These are phyloP conservation scores for Chlamydomonas reinhardtii DNA, from an alignment of 163 green algal species.

Conservation along the genomic window DNA sequence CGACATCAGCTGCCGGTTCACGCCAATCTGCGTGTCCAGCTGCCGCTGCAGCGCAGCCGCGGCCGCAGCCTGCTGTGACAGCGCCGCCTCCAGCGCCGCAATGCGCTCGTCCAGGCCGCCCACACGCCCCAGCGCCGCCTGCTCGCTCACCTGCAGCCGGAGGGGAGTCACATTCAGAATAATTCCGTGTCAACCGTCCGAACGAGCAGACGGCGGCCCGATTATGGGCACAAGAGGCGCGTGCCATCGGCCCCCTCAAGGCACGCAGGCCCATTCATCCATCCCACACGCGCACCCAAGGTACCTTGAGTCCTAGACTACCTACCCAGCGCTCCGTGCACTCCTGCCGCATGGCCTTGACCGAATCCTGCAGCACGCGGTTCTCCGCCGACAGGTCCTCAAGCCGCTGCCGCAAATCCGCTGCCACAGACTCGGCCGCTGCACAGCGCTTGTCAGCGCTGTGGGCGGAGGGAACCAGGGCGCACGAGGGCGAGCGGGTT, in stretches of 20 bases:
- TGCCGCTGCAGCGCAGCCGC: conserved; percentile 28
- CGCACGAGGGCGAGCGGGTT: neutral
- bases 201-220: too few species aligned
- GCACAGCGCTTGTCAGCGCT: conserved; percentile 1
- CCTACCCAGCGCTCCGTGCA: conserved; percentile 69
- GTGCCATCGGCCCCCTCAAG: too few species aligned
- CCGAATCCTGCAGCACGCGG: conserved; percentile 64
- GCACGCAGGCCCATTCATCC: too few species aligned
- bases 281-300: too few species aligned
- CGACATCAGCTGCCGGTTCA: conserved; percentile 79
- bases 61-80: neutral
- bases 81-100: conserved; percentile 8
- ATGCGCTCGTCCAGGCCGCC: conserved; percentile 34
- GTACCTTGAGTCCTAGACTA: too few species aligned
- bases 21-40: conserved; percentile 54
- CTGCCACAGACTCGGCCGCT: conserved; percentile 34
- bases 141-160: conserved; percentile 56
- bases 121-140: conserved; percentile 50
- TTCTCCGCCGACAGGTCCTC: conserved; percentile 64
- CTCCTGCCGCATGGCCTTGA: conserved; percentile 71
- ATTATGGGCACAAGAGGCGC: too few species aligned
- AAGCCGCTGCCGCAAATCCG: conserved; percentile 39
- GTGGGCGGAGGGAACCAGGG: too few species aligned
- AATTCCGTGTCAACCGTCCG: too few species aligned
- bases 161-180: neutral